Conservation (phyloP, 768 basidiomycete genomes). For the Amanita rimosa region DNA sequence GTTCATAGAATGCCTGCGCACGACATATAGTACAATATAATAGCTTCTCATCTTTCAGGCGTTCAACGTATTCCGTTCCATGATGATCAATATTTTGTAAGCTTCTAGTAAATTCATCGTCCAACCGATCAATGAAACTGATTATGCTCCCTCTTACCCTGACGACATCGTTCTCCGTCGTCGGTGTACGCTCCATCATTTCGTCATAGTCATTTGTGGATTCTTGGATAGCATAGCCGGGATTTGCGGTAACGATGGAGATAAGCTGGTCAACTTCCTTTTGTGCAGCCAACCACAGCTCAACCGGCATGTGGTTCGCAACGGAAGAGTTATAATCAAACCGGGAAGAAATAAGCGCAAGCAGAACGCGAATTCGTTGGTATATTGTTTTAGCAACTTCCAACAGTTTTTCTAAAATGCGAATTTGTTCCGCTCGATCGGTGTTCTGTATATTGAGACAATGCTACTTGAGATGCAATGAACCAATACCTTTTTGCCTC, state of each 20-base stretch:
- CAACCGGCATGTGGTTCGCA: slow-evolving; percentile 81
- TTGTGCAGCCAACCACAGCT: slow-evolving; percentile 83
- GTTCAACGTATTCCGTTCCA: slow-evolving; percentile 96
- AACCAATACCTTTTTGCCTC: slow-evolving; percentile 83
- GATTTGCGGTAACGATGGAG: slow-evolving; percentile 59
- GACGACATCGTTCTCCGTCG: slow-evolving; percentile 62
- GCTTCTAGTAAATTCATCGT: slow-evolving; percentile 97
- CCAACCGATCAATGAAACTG: slow-evolving; percentile 89
- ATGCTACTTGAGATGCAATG: slow-evolving; percentile 2
- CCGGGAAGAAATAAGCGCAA: slow-evolving; percentile 87
- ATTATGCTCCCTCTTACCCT: slow-evolving; percentile 92
- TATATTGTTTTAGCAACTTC: slow-evolving; percentile 83
- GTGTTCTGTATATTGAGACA: slow-evolving; percentile 57
- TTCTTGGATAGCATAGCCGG: slow-evolving; percentile 78
- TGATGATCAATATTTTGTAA: slow-evolving; percentile 98
- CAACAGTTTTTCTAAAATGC: slow-evolving; percentile 77
- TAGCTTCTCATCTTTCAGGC: slow-evolving; percentile 90
- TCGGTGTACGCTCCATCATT: slow-evolving; percentile 68
- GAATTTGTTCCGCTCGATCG: slow-evolving; percentile 89
- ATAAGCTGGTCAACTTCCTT: slow-evolving; percentile 84
- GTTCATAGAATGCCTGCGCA: slow-evolving; percentile 87
- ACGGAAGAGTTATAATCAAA: slow-evolving; percentile 94
- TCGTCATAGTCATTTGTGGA: slow-evolving; percentile 89
- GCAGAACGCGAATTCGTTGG: slow-evolving; percentile 87
- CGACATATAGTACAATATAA: slow-evolving; percentile 91